These are phyloP conservation scores for Terfezia boudieri DNA, from an alignment of 495 filamentous ascomycete genomes.

Conservation along the genomic window DNA sequence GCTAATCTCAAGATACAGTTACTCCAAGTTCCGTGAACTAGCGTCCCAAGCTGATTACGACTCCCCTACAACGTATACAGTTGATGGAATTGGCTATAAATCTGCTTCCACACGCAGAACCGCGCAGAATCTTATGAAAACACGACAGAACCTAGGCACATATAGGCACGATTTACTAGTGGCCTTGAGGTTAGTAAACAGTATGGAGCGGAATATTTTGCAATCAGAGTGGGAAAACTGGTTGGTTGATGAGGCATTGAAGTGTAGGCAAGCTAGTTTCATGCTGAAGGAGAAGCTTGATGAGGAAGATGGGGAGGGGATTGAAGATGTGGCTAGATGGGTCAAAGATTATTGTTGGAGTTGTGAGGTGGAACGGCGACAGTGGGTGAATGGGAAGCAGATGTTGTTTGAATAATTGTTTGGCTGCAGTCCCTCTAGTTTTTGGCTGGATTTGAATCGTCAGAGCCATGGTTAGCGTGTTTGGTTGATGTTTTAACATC, in stretches of 20 bases:
- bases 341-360: conserved; percentile 43
- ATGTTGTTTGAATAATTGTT: not conserved
- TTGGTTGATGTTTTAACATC: no score
- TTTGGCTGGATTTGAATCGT: no score
- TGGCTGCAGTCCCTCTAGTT: no score
- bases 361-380: conserved; percentile 37
- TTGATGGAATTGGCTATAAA: conserved; percentile 23
- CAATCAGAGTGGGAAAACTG: conserved; percentile 78
- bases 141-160: conserved; percentile 54
- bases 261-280: conserved; percentile 27
- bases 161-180: conserved; percentile 88
- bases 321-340: conserved; percentile 5
- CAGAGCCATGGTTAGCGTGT: no score
- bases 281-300: conserved; percentile 15
- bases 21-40: conserved; percentile 33
- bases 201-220: conserved; percentile 64
- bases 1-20: conserved; percentile 12
- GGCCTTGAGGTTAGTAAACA: conserved; percentile 73
- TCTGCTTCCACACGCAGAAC: conserved; percentile 33
- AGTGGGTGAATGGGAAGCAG: conserved; percentile 5
- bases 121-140: conserved; percentile 44
- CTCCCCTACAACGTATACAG: conserved; percentile 22
- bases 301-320: conserved; percentile 9
- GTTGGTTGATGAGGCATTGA: conserved; percentile 46
- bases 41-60: conserved; percentile 31